Base-by-base conservation (phyloP, 495 filamentous ascomycete genomes). In the Penicillium fimorum region DNA sequence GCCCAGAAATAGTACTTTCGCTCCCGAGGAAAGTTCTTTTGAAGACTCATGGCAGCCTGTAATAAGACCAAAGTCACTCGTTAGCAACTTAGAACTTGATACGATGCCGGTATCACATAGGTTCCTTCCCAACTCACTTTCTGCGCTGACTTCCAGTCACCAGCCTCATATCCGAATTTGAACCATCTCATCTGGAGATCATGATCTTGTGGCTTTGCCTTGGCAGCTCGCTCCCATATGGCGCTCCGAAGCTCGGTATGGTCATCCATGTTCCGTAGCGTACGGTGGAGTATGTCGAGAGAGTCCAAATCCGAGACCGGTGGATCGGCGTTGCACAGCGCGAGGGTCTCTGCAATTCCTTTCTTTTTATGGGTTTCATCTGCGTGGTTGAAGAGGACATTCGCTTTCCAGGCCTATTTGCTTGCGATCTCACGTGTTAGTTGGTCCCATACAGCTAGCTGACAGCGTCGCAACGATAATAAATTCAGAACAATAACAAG, bases 1-100 rank as follows among this genome's bases (percentile, higher is more conserved):
- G 82, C 79, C 78, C 82, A 83, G 55, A 84, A 80, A 58, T 79
- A 78, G 55, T 84, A 85, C 38, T 82, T 77, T 22, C 83, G 72
- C 18, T 76, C 71, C 50, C 78, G 76, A 2, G 83, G 76, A 45
- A 82, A 85, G 56, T 78, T 80, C 59, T 76, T 85, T 61, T 82
- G 81, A 29, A 85, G 76, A 22, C 75, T 74, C 80, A 84, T 85
- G 24, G 80, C 75, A 49, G 83, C 83, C 79, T 83, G 48, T 40
- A 17, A 50, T 13, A 40, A 6, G 37, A 40, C 45, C 18, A 48
- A 35, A 35, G 29, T 29, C 30, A 18, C 35, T 43, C 15, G 45
- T 61, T 43, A 50, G 53, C 30, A 35, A 40, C 13, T 5, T 4
- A 47, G 47, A 37, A 22, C 40, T 22, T 50, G 45, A 33, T 29